phyloP scores from a whole-genome alignment of 495 filamentous ascomycete species.

The Hyaloscypha bicolor region DNA sequence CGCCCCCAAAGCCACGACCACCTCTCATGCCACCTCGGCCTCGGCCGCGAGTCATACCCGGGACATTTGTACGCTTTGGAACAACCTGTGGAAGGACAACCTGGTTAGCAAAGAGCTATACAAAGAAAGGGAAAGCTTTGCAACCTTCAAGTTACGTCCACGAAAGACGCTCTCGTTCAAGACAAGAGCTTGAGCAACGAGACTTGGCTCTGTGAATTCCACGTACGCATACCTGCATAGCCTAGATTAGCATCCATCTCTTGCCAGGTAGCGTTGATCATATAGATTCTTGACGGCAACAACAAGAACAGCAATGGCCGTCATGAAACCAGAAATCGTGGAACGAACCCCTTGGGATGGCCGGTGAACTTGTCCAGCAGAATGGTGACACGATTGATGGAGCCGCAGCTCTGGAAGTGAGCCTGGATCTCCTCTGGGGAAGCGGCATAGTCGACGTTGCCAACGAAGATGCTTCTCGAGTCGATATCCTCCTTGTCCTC shows the following conservation, averaged over 20 bases:
- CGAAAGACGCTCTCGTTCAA: constrained; percentile 97
- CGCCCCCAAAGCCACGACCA: constrained; percentile 46
- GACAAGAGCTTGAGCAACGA: constrained; percentile 91
- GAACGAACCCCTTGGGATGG: constrained; percentile 92
- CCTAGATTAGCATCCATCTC: constrained; percentile 53
- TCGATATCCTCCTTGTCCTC: constrained; percentile 98
- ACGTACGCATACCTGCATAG: constrained; percentile 91
- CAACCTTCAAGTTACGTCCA: constrained; percentile 90
- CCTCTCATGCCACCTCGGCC: constrained; percentile 64
- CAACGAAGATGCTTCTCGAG: constrained; percentile 94
- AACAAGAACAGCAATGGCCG: constrained; percentile 11
- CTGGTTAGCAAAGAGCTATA: constrained; percentile 21
- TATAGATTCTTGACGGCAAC: constrained; percentile 28
- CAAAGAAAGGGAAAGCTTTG: constrained; percentile 7
- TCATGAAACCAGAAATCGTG: constrained; percentile 23
- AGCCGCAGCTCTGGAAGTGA: constrained; percentile 96
- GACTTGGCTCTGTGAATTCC: constrained; percentile 92
- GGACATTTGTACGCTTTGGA: constrained; percentile 96
- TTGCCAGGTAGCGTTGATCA: constrained; percentile 53
- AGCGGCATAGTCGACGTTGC: constrained; percentile 98
- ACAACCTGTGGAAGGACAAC: constrained; percentile 63
- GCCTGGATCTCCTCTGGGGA: constrained; percentile 98
- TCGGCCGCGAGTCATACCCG: constrained; percentile 80
- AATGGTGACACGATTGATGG: constrained; percentile 98
- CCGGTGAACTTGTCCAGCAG: constrained; percentile 97